Percentiles rank a stretch among this genome's conserved stretches.
These are phyloP conservation scores for Hura crepitans DNA, from an alignment of 441 rosid species.

Conservation along the genomic window DNA sequence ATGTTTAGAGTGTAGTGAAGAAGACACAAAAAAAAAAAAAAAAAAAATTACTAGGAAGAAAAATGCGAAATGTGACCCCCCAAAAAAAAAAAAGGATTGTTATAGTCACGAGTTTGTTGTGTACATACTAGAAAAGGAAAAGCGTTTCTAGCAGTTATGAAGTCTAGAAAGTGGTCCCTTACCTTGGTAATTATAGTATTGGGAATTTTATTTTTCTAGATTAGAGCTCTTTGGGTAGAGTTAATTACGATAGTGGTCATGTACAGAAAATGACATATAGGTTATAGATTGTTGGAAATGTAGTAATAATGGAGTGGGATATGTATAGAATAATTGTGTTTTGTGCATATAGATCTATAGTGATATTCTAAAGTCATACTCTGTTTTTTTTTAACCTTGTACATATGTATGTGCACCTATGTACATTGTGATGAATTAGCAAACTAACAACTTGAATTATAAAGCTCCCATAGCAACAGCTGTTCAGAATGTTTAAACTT, in stretches of 20 bases:
- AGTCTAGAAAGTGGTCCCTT: slow-evolving; percentile 5
- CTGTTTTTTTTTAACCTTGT: not conserved
- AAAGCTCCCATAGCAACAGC: too few species aligned
- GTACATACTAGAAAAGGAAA: slow-evolving; percentile 14
- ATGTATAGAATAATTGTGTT: not conserved
- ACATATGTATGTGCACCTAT: too few species aligned
- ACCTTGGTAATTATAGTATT: slow-evolving; percentile 5
- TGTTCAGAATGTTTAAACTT: too few species aligned
- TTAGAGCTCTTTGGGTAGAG: not conserved
- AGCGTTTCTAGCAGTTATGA: slow-evolving; percentile 5
- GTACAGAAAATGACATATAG: slow-evolving; percentile 12
- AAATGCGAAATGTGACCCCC: not conserved
- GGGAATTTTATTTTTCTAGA: slow-evolving; percentile 4
- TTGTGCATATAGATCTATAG: not conserved
- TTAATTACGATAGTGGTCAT: not conserved
- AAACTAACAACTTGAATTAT: not conserved
- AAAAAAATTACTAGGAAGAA: not conserved
- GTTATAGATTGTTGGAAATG: slow-evolving; percentile 9
- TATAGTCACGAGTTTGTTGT: not conserved
- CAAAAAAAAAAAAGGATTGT: slow-evolving; percentile 3
- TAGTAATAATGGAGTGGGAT: slow-evolving; percentile 10
- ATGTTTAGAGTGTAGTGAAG: not conserved
- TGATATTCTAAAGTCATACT: not conserved
- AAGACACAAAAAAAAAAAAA: not conserved
- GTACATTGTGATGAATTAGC: not conserved